Percentiles rank a stretch among this genome's conserved stretches.
Conservation (phyloP, 140 eudicot species). For the Bidens hawaiensis region DNA sequence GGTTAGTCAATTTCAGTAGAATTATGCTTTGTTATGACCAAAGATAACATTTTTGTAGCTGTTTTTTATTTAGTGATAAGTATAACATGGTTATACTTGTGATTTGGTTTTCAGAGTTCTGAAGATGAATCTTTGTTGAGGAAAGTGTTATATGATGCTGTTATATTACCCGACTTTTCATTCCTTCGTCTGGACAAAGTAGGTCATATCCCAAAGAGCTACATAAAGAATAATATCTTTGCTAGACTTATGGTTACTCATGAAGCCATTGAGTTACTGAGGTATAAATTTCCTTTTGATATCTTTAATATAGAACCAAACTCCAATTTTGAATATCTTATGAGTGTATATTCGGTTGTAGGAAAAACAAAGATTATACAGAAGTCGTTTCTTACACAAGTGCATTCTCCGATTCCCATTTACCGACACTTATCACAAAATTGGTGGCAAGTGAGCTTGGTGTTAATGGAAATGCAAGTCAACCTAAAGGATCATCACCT, state of each 20-base stretch:
- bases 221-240: constrained; percentile 31
- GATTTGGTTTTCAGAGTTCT: constrained; percentile 41
- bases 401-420: constrained; percentile 51
- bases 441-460: constrained; percentile 46
- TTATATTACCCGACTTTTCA: constrained; percentile 53
- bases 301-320: not conserved
- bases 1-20: constrained; percentile 37
- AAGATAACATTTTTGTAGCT: not conserved
- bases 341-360: constrained; percentile 20
- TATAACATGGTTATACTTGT: not conserved
- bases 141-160: constrained; percentile 53
- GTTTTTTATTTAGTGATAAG: not conserved
- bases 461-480: constrained; percentile 26
- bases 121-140: constrained; percentile 45
- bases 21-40: not conserved
- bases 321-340: not conserved
- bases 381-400: constrained; percentile 49
- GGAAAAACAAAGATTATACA: constrained; percentile 44
- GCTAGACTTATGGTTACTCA: constrained; percentile 56
- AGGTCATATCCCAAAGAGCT: constrained; percentile 37
- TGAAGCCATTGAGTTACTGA: constrained; percentile 53
- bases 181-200: constrained; percentile 46
- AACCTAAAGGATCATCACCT: constrained; percentile 63
- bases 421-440: constrained; percentile 42
- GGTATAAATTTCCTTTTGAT: constrained; percentile 21